Evolutionary conservation across 75 land plant genomes (phyloP), one percentile per base, ranked within the genome.

Genomic region (Cupressus sempervirens): DNA sequence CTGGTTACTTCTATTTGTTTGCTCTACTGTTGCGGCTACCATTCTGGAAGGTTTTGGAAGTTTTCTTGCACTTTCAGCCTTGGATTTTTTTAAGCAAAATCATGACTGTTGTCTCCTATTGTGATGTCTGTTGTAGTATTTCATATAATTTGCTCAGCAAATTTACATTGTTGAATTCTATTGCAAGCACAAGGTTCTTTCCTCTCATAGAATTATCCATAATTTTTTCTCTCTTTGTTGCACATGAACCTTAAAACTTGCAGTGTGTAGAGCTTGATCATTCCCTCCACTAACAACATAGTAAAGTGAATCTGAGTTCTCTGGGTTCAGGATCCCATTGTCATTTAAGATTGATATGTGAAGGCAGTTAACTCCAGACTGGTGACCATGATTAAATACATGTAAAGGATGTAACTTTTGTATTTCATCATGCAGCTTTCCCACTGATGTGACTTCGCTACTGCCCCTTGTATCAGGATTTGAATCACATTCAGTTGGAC

Each of bases 321-420:
- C 67, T 45, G 79, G 53, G 45, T 34, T 50, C 58, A 50, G 58
- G 40, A 16, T 29, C 26, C 23, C 26, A 58, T 35, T 45, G 45
- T 83, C 11, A 15, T 86, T 83, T 12, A 88, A 70, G 7, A 54
- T 84, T 30, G 96, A 87, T 56, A 94, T 89, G 86, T 91, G 89
- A 7, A 98, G 88, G 80, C 97, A 96, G 76, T 98, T 98, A 53
- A 98, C 99, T 46, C 99, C 99, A 85, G 99, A 98, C 85, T 95
- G 97, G 84, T 98, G 99, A 12, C 86, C 93, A 65, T 70, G 84
- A 65, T 86, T 38, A 76, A 95, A 12, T 36, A 93, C 91, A 89
- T 85, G 73, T 12, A 94, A 52, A 23, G 99, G 95, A 35, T 26
- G 18, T 54, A 94, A 36, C 83, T 86, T 90, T 62, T 30, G 84